Evolutionary conservation across 106 monocot genomes (phyloP), one percentile per base, ranked within the genome.

Genomic region (Platanthera zijinensis): DNA sequence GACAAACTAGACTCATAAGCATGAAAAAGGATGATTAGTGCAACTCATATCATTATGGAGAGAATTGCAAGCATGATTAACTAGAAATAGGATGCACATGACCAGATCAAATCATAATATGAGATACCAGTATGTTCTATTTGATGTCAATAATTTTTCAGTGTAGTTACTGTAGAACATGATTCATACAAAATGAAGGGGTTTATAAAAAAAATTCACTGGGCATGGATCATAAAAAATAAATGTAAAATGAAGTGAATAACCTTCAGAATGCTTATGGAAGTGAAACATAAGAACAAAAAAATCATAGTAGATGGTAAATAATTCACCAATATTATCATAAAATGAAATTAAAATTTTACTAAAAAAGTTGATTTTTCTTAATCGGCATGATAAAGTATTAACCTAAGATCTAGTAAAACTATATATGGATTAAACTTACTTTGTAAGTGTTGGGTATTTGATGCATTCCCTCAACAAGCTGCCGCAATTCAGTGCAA

Each of bases 391-490:
- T n/a, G 19, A 19, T 61, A 21, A 21, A 61, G 18, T 61, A 18
- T 28, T 1, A 64, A 21, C 64, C 9, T 64, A 25, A 8, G 11
- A 66, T 11, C 66, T 32, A 32, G 12, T 32, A 32, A 32, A 66
- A 66, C 32, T 30, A 32, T 13, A 12, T 0, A 66, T 50, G 19
- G 51, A 72, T 62, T 10, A 74, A 74, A 56, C 89, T 92, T 94
- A 99, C 99, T 88, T 99, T 68, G 99, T 83, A 81, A 99, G 90
- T 72, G 85, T 88, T 75, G 84, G 88, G 81, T 92, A 94, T 77
- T 99, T 99, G 83, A 94, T 94, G 84, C 99, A 99, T 81, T 99
- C 99, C 83, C 99, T 88, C 90, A 99, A 83, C 82, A 99, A 86
- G 74, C 81, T 90, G 73, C 99, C 99, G 79, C 99, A 99, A 81